A percentile compares a stretch with the other conserved stretches of the same genome.
Evolutionary conservation across 2,329 filamentous ascomycete genomes (phyloP).

Genomic region (Sarocladium strictum): DNA sequence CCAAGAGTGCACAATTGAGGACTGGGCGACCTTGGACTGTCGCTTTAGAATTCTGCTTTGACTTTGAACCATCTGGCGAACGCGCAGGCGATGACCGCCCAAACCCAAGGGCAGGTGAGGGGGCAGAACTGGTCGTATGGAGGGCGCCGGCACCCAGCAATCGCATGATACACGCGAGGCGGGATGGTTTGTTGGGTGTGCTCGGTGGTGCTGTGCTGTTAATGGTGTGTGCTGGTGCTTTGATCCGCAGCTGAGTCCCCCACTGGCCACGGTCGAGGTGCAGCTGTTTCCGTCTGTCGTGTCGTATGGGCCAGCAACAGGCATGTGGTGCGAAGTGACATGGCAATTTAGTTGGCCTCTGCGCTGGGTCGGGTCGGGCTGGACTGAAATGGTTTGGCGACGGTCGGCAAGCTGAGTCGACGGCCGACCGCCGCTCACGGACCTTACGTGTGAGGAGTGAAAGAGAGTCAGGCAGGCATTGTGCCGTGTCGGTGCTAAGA

Average conservation of each 20-base stretch:
- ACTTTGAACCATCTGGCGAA: slow-evolving; percentile 1
- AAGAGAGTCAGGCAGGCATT: not conserved
- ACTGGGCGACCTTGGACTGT: not conserved
- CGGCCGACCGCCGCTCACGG: too few species aligned
- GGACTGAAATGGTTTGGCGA: not conserved
- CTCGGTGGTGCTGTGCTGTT: not conserved
- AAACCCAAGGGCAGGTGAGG: not conserved
- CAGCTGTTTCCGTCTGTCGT: not conserved
- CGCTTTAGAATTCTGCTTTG: not conserved
- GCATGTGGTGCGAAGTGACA: slow-evolving; percentile 3
- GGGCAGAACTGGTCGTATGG: not conserved
- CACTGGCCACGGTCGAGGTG: not conserved
- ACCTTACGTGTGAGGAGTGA: too few species aligned
- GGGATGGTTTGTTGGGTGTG: not conserved
- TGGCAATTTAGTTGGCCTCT: not conserved
- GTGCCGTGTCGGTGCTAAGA: not conserved
- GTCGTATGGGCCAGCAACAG: not conserved
- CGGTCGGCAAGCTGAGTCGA: not conserved
- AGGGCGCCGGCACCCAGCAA: not conserved
- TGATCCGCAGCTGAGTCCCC: not conserved
- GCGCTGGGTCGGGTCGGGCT: not conserved
- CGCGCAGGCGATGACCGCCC: not conserved
- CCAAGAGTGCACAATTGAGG: not conserved
- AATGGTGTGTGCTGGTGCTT: not conserved
- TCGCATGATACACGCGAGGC: not conserved